Evolutionary conservation across 257 asterid species (phyloP).

Genomic region (Solanum boliviense): DNA sequence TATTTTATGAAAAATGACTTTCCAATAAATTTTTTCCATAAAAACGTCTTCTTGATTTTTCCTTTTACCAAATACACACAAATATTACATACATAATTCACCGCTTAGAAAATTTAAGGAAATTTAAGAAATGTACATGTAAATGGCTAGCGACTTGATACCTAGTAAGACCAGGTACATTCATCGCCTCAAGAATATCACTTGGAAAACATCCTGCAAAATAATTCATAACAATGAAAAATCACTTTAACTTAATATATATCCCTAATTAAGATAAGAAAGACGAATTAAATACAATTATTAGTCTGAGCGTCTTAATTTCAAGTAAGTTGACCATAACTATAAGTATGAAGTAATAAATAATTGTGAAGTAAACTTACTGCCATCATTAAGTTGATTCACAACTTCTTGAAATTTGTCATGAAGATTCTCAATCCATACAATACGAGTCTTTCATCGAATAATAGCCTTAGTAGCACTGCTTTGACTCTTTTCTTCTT

Average conservation of each 20-base stretch:
- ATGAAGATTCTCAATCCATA: conserved; percentile 12
- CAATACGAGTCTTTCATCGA: background rate
- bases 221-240: background rate
- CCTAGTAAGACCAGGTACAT: background rate
- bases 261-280: background rate
- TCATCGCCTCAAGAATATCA: background rate
- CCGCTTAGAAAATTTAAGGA: background rate
- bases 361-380: conserved; percentile 2
- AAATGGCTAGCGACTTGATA: background rate
- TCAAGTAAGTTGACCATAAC: background rate
- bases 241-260: background rate
- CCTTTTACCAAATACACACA: background rate
- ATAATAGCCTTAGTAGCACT: too few relatives aligned
- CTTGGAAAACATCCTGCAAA: background rate
- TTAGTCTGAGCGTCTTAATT: background rate
- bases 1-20: background rate
- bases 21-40: too few relatives aligned
- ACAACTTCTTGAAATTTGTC: conserved; percentile 3
- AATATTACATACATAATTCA: background rate
- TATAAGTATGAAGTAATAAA: background rate
- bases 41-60: background rate
- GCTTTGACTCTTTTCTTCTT: background rate
- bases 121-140: background rate
- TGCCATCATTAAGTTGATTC: conserved; percentile 13
- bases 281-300: background rate